These are phyloP conservation scores for Sherardia arvensis DNA, from an alignment of 257 asterid genomes.

Conservation along the genomic window DNA sequence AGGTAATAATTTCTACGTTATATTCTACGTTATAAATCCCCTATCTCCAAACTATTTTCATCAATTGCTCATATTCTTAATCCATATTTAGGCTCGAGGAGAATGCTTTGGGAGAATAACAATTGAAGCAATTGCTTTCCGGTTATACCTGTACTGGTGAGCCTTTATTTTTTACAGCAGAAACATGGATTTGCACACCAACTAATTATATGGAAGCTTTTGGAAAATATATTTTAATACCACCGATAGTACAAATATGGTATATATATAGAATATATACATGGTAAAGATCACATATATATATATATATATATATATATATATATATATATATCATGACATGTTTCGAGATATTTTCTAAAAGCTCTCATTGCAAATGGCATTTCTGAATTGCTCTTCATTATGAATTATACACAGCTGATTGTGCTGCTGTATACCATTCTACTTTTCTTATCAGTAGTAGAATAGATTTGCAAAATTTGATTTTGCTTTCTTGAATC, in stretches of 20 bases:
- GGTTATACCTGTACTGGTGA: slow-evolving; percentile 92
- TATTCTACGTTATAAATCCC: too few species aligned
- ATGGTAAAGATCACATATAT: too few species aligned
- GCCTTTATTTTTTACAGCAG: slow-evolving; percentile 11
- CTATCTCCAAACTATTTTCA: not conserved
- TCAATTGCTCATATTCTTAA: not conserved
- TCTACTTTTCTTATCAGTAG: too few species aligned
- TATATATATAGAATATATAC: too few species aligned
- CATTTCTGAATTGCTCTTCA: too few species aligned
- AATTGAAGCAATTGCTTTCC: slow-evolving; percentile 98
- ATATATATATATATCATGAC: too few species aligned
- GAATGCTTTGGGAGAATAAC: slow-evolving; percentile 98
- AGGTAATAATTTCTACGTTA: slow-evolving; percentile 40
- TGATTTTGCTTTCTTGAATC: not conserved
- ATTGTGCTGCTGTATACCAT: not conserved
- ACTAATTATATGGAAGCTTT: too few species aligned
- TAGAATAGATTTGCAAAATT: too few species aligned
- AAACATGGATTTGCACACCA: too few species aligned
- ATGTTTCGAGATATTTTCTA: not conserved
- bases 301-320: too few species aligned
- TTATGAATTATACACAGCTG: not conserved
- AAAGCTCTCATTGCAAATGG: not conserved
- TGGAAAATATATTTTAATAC: too few species aligned
- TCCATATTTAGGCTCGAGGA: slow-evolving; percentile 64
- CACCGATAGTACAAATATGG: too few species aligned